phyloP scores from a whole-genome alignment of 2,329 filamentous ascomycete species.

The Cladosporium sp. region DNA sequence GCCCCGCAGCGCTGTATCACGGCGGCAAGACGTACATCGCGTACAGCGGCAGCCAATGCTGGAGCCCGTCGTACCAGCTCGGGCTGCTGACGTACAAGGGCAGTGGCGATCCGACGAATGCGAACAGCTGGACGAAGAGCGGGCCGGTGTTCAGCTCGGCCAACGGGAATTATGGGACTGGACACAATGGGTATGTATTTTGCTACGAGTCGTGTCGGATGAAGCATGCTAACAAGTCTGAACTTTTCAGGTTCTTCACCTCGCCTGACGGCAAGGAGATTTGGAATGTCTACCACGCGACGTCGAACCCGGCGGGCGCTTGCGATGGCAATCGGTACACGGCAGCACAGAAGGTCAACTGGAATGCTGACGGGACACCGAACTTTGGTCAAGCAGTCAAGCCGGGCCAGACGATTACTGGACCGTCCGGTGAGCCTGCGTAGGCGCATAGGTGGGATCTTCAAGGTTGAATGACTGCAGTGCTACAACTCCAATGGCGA shows the following conservation, averaged over 20 bases:
- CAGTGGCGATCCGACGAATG: constrained; percentile 45
- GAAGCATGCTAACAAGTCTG: too few species aligned
- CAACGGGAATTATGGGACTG: constrained; percentile 59
- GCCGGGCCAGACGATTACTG: constrained; percentile 29
- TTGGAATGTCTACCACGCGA: constrained; percentile 60
- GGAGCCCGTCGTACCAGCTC: constrained; percentile 56
- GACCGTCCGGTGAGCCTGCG: constrained; percentile 23
- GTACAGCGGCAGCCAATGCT: constrained; percentile 59
- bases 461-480: not conserved
- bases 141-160: constrained; percentile 54
- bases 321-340: constrained; percentile 57
- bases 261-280: constrained; percentile 57
- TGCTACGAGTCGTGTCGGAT: too few species aligned
- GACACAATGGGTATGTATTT: constrained; percentile 46
- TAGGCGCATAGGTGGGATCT: not conserved
- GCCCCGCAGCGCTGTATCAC: constrained; percentile 55
- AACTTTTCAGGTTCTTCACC: constrained; percentile 53
- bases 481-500: not conserved
- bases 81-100: constrained; percentile 57
- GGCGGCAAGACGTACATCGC: constrained; percentile 54
- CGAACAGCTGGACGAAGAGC: constrained; percentile 54
- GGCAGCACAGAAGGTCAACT: constrained; percentile 53
- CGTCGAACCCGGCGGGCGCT: constrained; percentile 48
- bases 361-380: constrained; percentile 53
- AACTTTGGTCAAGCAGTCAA: constrained; percentile 49